Evolutionary conservation across 768 basidiomycete genomes (phyloP).

Genomic region (Kwoniella sp.): DNA sequence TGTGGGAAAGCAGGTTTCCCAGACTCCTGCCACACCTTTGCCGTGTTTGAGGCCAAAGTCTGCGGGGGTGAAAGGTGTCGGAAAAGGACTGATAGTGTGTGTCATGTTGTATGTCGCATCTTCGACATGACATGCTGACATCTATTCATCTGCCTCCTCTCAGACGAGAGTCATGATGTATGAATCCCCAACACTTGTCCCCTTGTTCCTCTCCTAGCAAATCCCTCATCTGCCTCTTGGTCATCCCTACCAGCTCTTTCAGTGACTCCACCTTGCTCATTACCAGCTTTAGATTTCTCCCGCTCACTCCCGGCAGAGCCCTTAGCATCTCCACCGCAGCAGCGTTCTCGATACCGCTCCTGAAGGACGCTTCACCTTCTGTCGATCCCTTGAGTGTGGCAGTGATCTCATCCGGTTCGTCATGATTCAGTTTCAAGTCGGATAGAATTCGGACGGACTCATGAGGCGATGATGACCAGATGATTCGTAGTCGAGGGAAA

Average conservation of each 20-base stretch:
- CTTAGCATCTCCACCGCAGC: constrained; percentile 78
- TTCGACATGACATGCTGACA: no score
- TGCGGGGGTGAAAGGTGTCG: no score
- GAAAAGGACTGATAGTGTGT: no score
- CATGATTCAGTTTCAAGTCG: constrained; percentile 77
- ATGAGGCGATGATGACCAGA: constrained; percentile 97
- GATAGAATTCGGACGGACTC: constrained; percentile 88
- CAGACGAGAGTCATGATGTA: constrained; percentile 55
- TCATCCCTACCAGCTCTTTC: constrained; percentile 61
- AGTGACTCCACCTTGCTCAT: constrained; percentile 76
- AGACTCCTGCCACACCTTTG: no score
- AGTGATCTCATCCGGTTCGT: constrained; percentile 75
- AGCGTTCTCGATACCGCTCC: constrained; percentile 56
- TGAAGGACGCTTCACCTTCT: constrained; percentile 62
- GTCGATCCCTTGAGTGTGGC: constrained; percentile 72
- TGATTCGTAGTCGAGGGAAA: constrained; percentile 88
- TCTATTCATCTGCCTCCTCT: constrained; percentile 3
- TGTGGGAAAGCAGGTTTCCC: no score
- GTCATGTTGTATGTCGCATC: no score
- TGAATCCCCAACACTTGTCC: constrained; percentile 75
- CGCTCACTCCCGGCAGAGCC: constrained; percentile 77
- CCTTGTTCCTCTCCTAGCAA: constrained; percentile 73
- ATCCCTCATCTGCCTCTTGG: constrained; percentile 55
- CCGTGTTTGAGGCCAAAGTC: no score
- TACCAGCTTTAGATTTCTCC: constrained; percentile 81